A percentile compares a stretch with the other conserved stretches of the same genome.
These are phyloP conservation scores for Penicillium sp. DNA, from an alignment of 2,329 filamentous ascomycete species.

Conservation along the genomic window DNA sequence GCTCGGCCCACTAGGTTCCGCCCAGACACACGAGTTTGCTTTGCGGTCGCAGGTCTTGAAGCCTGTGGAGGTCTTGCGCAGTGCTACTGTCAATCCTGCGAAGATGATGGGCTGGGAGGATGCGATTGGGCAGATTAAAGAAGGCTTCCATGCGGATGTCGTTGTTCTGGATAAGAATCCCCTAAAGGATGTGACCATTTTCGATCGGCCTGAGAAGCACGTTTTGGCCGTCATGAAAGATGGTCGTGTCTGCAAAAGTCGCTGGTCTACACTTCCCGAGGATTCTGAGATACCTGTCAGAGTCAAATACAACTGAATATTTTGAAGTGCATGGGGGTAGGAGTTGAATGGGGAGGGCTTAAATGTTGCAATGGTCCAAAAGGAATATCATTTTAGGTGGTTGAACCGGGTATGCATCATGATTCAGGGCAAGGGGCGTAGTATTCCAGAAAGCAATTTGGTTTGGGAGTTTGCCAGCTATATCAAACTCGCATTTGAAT, in stretches of 20 bases:
- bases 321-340: neutral
- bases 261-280: conserved; percentile 22
- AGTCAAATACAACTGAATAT: conserved; percentile 15
- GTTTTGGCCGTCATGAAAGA: conserved; percentile 58
- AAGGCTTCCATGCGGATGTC: conserved; percentile 54
- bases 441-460: too few species aligned
- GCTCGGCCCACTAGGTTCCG: conserved; percentile 49
- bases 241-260: conserved; percentile 48
- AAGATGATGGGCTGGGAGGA: conserved; percentile 49
- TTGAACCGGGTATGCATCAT: too few species aligned
- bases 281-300: conserved; percentile 22
- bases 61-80: conserved; percentile 46
- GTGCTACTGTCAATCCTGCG: conserved; percentile 56
- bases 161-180: conserved; percentile 55
- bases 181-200: conserved; percentile 53
- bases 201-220: conserved; percentile 50
- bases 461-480: too few species aligned
- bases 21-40: conserved; percentile 52
- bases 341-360: neutral
- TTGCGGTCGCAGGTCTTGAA: conserved; percentile 46
- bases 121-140: conserved; percentile 52
- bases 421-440: too few species aligned
- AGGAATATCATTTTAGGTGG: too few species aligned
- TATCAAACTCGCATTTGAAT: too few species aligned
- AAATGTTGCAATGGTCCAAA: too few species aligned